Percentiles rank a stretch among this genome's conserved stretches.
Conservation (phyloP, 768 basidiomycete species). For the Lentinus brumalis region DNA sequence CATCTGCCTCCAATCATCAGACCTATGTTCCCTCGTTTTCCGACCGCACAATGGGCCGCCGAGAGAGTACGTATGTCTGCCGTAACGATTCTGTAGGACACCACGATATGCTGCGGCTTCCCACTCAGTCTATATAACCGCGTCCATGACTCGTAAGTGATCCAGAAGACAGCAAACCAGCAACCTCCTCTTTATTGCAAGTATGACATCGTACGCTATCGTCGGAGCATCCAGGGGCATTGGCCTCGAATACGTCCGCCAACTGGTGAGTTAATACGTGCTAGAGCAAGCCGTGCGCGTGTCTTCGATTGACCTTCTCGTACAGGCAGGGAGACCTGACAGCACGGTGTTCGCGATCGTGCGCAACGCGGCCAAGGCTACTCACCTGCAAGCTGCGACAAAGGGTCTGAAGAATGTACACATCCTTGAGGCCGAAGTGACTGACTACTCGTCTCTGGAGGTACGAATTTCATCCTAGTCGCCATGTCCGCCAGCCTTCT, state of each 20-base stretch:
- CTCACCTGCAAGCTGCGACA: conserved; percentile 7
- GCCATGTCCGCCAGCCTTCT: background rate
- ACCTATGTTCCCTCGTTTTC: too few relatives aligned
- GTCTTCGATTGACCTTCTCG: too few relatives aligned
- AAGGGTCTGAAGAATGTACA: conserved; percentile 30
- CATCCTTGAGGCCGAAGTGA: conserved; percentile 40
- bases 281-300: background rate
- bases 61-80: too few relatives aligned
- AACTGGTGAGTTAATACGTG: conserved; percentile 14
- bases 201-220: conserved; percentile 27
- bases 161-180: too few relatives aligned
- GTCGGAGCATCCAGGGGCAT: conserved; percentile 27
- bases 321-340: conserved; percentile 10
- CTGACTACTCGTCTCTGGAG: conserved; percentile 30
- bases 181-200: too few relatives aligned
- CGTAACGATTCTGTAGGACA: too few relatives aligned
- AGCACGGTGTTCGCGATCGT: conserved; percentile 27
- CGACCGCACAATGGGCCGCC: too few relatives aligned
- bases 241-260: conserved; percentile 22
- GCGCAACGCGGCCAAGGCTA: conserved; percentile 17
- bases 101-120: too few relatives aligned
- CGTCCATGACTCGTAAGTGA: too few relatives aligned
- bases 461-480: conserved; percentile 14
- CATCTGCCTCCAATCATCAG: too few relatives aligned
- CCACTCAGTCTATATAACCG: too few relatives aligned